phyloP scores from a whole-genome alignment of 352 stramenopile species.

The Globisporangium viniferum region DNA sequence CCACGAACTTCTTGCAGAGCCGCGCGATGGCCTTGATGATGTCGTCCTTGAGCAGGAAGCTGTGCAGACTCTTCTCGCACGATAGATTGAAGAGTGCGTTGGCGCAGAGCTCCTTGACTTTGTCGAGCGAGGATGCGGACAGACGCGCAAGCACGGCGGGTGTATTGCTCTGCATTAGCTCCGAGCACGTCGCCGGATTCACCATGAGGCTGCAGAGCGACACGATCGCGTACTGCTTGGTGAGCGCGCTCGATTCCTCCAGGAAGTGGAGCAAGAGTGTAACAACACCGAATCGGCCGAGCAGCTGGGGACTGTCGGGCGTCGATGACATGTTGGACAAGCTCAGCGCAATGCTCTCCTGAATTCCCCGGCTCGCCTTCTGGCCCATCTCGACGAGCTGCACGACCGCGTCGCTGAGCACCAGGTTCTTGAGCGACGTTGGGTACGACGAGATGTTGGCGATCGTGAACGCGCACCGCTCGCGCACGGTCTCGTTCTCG shows the following conservation, averaged over 20 bases:
- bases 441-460: conserved; percentile 73
- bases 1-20: conserved; percentile 50
- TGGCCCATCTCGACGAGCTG: conserved; percentile 64
- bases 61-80: conserved; percentile 63
- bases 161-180: conserved; percentile 73
- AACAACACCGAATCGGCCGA: conserved; percentile 63
- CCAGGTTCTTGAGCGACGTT: conserved; percentile 60
- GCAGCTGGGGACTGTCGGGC: conserved; percentile 49
- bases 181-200: conserved; percentile 45
- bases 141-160: conserved; percentile 49
- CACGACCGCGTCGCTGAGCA: conserved; percentile 56
- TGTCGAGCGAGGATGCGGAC: conserved; percentile 38
- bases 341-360: conserved; percentile 74
- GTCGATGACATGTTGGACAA: conserved; percentile 72
- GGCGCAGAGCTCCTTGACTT: conserved; percentile 64
- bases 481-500: conserved; percentile 59
- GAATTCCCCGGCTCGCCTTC: conserved; percentile 44
- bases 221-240: conserved; percentile 69
- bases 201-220: conserved; percentile 68
- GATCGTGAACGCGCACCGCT: conserved; percentile 70
- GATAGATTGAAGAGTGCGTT: conserved; percentile 84
- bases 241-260: conserved; percentile 41
- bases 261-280: conserved; percentile 70
- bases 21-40: conserved; percentile 68
- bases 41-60: conserved; percentile 65